Evolutionary conservation across 208 protist genomes (phyloP), one percentile per base, ranked within the genome.

Genomic region (Angomonas deanei): DNA sequence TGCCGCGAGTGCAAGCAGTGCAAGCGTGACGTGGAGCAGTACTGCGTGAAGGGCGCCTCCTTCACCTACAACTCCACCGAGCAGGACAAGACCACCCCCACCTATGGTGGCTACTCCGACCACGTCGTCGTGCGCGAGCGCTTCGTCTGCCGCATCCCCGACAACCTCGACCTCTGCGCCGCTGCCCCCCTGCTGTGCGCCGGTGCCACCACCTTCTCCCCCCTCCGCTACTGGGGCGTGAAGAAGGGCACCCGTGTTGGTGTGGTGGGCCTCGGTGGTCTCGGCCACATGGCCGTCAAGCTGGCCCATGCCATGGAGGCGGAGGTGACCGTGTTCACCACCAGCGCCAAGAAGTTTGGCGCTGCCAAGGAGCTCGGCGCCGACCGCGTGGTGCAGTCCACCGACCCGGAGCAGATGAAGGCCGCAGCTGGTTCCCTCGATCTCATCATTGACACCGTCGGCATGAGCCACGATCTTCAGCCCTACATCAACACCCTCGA

Each of bases 211-310:
- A 87, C 83, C 8, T 97, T 79, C 70, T 90, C 85, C 11, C 84
- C 88, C 42, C 70, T 97, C 49, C 72, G 68, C 39, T 72, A 91
- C 73, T 89, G 74, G 69, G 71, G 76, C 36, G 74, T 89, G 56
- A 85, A 74, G 53, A 32, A 64, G 31, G 88, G 87, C 59, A 69
- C 59, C 21, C 71, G 72, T 30, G 82, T 97, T 3, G 86, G 82
- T 28, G 78, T 97, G 33, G 76, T 91, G 15, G 92, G 92, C 34
- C 66, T 97, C n/a, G 92, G 92, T 56, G 92, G 92, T 3, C 80
- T 97, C 6, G 92, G 92, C 46, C 91, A 96, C 82, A 85, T 97
- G 71, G 91, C 82, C 3, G 76, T 97, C 56, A 90, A 97, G 76
- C 78, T 93, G 32, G 83, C 74, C 46, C 73, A 73, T 56, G 88